phyloP scores from a whole-genome alignment of 2,329 filamentous ascomycete genomes.

The Talaromyces sp. region DNA sequence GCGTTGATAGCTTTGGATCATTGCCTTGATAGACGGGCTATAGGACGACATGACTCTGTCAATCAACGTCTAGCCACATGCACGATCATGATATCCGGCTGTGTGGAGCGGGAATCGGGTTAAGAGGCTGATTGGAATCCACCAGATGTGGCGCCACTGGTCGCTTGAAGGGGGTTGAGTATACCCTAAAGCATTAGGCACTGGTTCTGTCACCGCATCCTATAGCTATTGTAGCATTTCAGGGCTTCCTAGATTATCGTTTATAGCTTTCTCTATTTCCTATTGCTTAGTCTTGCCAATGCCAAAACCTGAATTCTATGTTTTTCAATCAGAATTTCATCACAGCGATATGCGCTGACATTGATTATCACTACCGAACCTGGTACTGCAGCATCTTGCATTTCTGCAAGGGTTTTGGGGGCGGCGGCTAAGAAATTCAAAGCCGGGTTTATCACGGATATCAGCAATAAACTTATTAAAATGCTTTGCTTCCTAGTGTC shows the following conservation, averaged over 20 bases:
- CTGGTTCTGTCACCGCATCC: neutral
- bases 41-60: too few species aligned
- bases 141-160: slow-evolving; percentile 32
- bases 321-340: slow-evolving; percentile 29
- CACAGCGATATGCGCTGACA: slow-evolving; percentile 27
- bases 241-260: neutral
- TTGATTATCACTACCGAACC: slow-evolving; percentile 34
- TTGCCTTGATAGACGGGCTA: too few species aligned
- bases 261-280: neutral
- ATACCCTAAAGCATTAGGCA: slow-evolving; percentile 22
- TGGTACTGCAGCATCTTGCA: slow-evolving; percentile 20
- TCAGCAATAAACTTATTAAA: neutral
- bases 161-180: slow-evolving; percentile 15
- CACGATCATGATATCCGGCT: slow-evolving; percentile 28
- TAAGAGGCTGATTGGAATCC: slow-evolving; percentile 33
- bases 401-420: neutral
- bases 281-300: neutral
- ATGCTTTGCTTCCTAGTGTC: too few species aligned
- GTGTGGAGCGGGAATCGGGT: slow-evolving; percentile 34
- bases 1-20: too few species aligned
- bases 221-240: neutral
- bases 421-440: neutral
- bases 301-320: slow-evolving; percentile 20
- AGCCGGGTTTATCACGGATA: neutral
- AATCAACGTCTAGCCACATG: slow-evolving; percentile 19